Evolutionary conservation across 164 flowering plant species (phyloP).

Genomic region (Buxus sempervirens): DNA sequence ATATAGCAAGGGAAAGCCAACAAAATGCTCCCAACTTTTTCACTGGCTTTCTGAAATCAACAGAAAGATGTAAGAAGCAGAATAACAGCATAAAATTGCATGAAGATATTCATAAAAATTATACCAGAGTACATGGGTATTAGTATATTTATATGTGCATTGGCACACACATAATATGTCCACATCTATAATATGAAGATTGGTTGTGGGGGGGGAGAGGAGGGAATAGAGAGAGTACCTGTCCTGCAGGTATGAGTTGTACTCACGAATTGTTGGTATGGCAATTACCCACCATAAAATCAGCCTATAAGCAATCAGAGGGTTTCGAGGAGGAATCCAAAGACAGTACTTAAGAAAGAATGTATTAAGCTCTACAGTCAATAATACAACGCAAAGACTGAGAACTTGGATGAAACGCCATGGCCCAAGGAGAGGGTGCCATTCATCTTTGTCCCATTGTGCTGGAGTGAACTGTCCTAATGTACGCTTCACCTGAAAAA

Average conservation of each 20-base stretch:
- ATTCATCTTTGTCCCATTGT: conserved; percentile 98
- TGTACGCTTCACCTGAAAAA: conserved; percentile 76
- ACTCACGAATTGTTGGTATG: conserved; percentile 91
- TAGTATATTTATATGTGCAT: background rate
- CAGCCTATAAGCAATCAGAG: conserved; percentile 78
- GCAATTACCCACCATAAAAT: conserved; percentile 97
- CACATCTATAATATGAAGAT: background rate
- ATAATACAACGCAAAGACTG: conserved; percentile 73
- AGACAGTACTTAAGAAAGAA: conserved; percentile 97
- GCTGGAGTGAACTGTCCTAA: conserved; percentile 98
- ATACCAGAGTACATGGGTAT: background rate
- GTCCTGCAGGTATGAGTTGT: conserved; percentile 91
- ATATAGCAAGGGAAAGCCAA: conserved; percentile 94
- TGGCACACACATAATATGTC: background rate
- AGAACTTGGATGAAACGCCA: conserved; percentile 97
- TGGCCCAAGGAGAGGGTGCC: conserved; percentile 97
- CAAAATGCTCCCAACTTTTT: conserved; percentile 93
- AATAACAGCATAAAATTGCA: background rate
- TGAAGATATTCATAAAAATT: background rate
- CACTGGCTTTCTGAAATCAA: conserved; percentile 43
- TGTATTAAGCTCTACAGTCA: conserved; percentile 96
- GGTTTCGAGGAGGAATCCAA: conserved; percentile 97
- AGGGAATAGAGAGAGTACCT: conserved; percentile 40
- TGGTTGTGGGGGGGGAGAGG: no score
- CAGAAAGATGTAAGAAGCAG: background rate